These are phyloP conservation scores for Citrus maxima DNA, from an alignment of 345 rosid genomes.

Conservation along the genomic window DNA sequence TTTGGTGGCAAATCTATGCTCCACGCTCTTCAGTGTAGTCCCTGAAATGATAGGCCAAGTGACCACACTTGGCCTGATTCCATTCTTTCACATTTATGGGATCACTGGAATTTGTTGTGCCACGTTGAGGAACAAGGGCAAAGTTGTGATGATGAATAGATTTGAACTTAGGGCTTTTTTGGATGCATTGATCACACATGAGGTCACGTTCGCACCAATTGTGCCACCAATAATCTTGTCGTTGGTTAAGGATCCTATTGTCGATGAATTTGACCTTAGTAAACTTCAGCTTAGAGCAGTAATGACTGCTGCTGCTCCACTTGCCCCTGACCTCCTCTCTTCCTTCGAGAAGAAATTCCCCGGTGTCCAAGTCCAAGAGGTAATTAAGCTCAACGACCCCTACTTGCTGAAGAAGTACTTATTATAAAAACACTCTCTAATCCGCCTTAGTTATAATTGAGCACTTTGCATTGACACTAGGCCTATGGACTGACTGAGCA, in stretches of 20 bases:
- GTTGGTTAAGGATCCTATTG: slow-evolving; percentile 80
- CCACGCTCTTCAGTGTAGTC: slow-evolving; percentile 67
- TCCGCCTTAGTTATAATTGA: no score
- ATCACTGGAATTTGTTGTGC: slow-evolving; percentile 87
- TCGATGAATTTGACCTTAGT: slow-evolving; percentile 74
- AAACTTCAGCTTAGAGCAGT: slow-evolving; percentile 75
- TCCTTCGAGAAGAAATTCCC: slow-evolving; percentile 77
- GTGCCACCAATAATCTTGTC: slow-evolving; percentile 84
- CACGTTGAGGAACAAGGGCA: slow-evolving; percentile 82
- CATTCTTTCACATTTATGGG: slow-evolving; percentile 91
- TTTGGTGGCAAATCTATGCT: slow-evolving; percentile 84
- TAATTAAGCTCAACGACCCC: background rate
- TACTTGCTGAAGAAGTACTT: background rate
- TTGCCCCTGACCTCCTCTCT: slow-evolving; percentile 72
- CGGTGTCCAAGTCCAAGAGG: slow-evolving; percentile 87
- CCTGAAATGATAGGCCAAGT: slow-evolving; percentile 72
- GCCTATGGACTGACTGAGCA: slow-evolving; percentile 98
- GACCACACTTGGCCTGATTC: slow-evolving; percentile 69
- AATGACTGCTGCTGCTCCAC: slow-evolving; percentile 92
- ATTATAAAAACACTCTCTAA: background rate
- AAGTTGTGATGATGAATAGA: slow-evolving; percentile 75
- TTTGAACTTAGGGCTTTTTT: slow-evolving; percentile 72
- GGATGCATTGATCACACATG: slow-evolving; percentile 63
- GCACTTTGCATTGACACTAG: slow-evolving; percentile 21
- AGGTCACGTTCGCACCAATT: slow-evolving; percentile 82